Evolutionary conservation across 306 rosid species (phyloP).

Genomic region (Ammopiptanthus mongolicus): DNA sequence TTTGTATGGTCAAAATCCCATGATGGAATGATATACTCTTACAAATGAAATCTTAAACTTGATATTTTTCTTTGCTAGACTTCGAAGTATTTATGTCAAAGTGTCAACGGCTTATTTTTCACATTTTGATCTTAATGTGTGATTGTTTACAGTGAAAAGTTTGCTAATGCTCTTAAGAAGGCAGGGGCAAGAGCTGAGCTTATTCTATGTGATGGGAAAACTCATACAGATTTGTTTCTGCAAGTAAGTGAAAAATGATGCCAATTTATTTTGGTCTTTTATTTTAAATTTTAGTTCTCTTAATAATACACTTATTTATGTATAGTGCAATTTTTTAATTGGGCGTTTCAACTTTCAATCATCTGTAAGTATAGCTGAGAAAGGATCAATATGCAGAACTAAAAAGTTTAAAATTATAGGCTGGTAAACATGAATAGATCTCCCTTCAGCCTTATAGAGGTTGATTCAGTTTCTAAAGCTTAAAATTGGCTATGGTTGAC

Average conservation of each 20-base stretch:
- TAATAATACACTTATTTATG: neutral
- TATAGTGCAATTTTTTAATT: neutral
- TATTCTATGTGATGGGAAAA: constrained; percentile 73
- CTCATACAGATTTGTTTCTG: constrained; percentile 93
- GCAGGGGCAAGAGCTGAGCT: constrained; percentile 68
- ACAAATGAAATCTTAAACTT: neutral
- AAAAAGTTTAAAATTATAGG: neutral
- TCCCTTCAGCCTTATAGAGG: neutral
- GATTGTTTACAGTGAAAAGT: constrained; percentile 55
- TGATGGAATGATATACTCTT: neutral
- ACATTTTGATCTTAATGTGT: constrained; percentile 9
- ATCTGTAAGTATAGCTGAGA: neutral
- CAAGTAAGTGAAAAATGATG: constrained; percentile 51
- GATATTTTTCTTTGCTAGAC: constrained; percentile 5
- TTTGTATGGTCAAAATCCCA: neutral
- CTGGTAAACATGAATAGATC: neutral
- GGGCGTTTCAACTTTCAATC: neutral
- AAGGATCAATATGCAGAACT: neutral
- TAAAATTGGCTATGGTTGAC: neutral
- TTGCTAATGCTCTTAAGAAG: constrained; percentile 52
- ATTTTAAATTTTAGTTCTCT: neutral
- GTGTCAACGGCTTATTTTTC: neutral
- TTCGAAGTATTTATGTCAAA: neutral
- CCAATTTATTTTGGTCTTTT: neutral
- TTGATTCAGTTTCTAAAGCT: neutral